Base-by-base conservation (phyloP, 768 basidiomycete species). In the Lactarius hatsudake region DNA sequence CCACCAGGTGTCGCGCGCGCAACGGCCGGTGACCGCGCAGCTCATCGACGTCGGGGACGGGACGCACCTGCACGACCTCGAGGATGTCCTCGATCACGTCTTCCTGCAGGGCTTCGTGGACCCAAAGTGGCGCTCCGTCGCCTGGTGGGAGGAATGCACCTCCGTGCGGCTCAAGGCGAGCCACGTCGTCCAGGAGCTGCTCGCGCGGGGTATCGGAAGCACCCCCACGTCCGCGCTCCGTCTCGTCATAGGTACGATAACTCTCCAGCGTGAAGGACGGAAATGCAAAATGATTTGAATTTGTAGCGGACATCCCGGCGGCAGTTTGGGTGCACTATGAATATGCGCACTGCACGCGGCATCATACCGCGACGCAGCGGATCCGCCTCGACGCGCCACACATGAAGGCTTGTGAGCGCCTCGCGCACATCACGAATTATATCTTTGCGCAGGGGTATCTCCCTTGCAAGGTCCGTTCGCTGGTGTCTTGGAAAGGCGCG, bases 381-480 rank as follows among this genome's bases (percentile, higher is more conserved):
- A 68, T 82, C 68, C 80, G 79, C 73, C 75, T 83, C 45, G 76
- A 79, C 45, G 66, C 68, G 48, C 69, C 71, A 0, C 73, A 76
- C 45, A 51, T 42, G 40, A 78, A 74, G 70, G 73, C 36, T 18
- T 60, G 79, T 60, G 81, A 80, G 67, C 73, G 75, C 30, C 66
- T 83, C 26, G 81, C 81, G n/a, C 78, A 83, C 63, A 69, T 83
- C 63, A 82, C 81, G 60, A 84, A 83, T 76, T 66, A 83, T 64
- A 75, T 83, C 69, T 84, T 84, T 73, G 67, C 58, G 28, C 75
- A 76, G 42, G 79, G 79, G 1, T 84, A 77, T 61, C 72, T 78
- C 30, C 72, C 77, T 8, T 68, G 74, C n/a, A 73, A 78, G 59
- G 62, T 75, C 48, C 75, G 81, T 61, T 70, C 77, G 40, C 68